These are phyloP conservation scores for Adansonia grandidieri DNA, from an alignment of 441 rosid genomes.

Conservation along the genomic window DNA sequence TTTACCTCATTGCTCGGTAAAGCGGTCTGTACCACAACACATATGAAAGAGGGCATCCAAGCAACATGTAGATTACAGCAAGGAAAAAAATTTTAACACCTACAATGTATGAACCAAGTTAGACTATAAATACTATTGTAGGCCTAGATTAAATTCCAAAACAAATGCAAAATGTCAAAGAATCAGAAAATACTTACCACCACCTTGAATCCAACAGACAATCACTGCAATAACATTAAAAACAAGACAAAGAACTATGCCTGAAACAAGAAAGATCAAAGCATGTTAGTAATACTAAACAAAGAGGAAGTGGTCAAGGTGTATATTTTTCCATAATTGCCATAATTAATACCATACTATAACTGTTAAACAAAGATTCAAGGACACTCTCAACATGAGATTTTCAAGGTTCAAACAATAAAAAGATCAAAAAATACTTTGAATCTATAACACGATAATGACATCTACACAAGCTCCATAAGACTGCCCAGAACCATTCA, in stretches of 20 bases:
- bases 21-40: constrained; percentile 94
- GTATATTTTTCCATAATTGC: neutral
- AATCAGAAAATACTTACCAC: constrained; percentile 53
- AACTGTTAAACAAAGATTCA: constrained; percentile 1
- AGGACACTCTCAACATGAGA: neutral
- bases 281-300: constrained; percentile 9
- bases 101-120: constrained; percentile 33
- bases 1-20: constrained; percentile 90
- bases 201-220: constrained; percentile 89
- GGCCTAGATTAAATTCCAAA: neutral
- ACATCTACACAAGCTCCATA: neutral
- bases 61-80: constrained; percentile 73
- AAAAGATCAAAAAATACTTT: neutral
- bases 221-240: constrained; percentile 78
- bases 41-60: constrained; percentile 86
- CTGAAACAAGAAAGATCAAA: constrained; percentile 43
- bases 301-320: neutral
- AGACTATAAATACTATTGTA: constrained; percentile 30
- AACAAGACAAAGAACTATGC: constrained; percentile 79
- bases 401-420: constrained; percentile 8
- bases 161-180: constrained; percentile 13
- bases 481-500: neutral
- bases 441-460: neutral
- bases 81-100: constrained; percentile 91
- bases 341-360: neutral